phyloP scores from a whole-genome alignment of 805 yeast genomes.

The Cyberlindnera veronae region DNA sequence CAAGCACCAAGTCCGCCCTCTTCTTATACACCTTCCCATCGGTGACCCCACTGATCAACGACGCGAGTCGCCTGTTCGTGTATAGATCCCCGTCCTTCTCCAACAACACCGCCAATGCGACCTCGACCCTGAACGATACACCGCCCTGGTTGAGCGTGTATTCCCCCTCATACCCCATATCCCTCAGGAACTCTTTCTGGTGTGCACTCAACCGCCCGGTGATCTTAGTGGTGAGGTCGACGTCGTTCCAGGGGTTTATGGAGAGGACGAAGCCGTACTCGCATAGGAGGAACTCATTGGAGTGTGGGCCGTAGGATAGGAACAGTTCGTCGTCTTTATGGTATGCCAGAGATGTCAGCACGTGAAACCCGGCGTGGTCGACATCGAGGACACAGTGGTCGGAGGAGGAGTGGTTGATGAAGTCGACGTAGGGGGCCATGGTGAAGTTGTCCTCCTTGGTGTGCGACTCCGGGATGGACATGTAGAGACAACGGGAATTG shows the following conservation, averaged over 20 bases:
- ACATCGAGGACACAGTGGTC: conserved; percentile 52
- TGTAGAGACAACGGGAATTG: conserved; percentile 87
- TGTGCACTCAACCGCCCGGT: conserved; percentile 31
- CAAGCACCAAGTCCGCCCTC: conserved; percentile 30
- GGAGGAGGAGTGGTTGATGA: conserved; percentile 63
- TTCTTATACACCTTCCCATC: conserved; percentile 42
- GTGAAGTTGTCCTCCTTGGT: conserved; percentile 67
- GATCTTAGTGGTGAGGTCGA: conserved; percentile 57
- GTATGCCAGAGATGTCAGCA: conserved; percentile 35
- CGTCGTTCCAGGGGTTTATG: conserved; percentile 60
- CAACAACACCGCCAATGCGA: conserved; percentile 64
- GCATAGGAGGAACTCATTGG: conserved; percentile 73
- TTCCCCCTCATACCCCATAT: conserved; percentile 62
- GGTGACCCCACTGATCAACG: conserved; percentile 36
- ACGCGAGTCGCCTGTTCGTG: conserved; percentile 20
- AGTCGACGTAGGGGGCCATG: conserved; percentile 88
- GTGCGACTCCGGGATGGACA: conserved; percentile 56
- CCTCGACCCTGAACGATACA: conserved; percentile 68
- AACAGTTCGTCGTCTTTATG: conserved; percentile 51
- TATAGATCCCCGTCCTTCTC: conserved; percentile 25
- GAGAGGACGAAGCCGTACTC: conserved; percentile 81
- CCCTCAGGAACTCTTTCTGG: conserved; percentile 45
- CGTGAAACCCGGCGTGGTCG: conserved; percentile 49
- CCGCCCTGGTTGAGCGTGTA: conserved; percentile 57
- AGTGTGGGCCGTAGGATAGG: conserved; percentile 85